Percentiles rank a stretch among this genome's conserved stretches.
Evolutionary conservation across 2,329 filamentous ascomycete genomes (phyloP).

Genomic region (Trichoderma sp.): DNA sequence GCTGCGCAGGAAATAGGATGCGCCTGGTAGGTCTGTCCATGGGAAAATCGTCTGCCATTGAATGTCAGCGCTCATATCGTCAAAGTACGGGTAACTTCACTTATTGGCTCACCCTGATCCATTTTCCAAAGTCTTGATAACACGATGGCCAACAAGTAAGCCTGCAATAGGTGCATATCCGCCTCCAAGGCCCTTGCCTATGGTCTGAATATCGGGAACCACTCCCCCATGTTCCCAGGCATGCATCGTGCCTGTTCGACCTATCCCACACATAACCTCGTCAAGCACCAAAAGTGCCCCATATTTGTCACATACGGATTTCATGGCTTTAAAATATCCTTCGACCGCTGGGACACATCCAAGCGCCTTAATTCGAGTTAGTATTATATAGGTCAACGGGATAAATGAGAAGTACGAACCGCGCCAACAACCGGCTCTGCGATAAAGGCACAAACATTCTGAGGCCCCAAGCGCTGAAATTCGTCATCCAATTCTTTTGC

Average conservation of each 20-base stretch:
- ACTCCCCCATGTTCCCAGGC: slow-evolving; percentile 61
- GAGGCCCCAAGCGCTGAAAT: slow-evolving; percentile 44
- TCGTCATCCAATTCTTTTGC: slow-evolving; percentile 47
- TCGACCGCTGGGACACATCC: slow-evolving; percentile 51
- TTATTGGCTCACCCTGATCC: not conserved
- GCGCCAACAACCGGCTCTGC: slow-evolving; percentile 51
- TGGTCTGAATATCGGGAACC: slow-evolving; percentile 61
- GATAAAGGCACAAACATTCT: slow-evolving; percentile 48
- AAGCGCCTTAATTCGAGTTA: slow-evolving; percentile 28
- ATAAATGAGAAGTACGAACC: slow-evolving; percentile 19
- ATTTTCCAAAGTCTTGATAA: not conserved
- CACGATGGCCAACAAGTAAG: not conserved
- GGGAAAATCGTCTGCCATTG: not conserved
- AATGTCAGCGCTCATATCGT: not conserved
- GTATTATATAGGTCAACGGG: not conserved
- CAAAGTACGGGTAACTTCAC: not conserved
- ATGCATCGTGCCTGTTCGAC: slow-evolving; percentile 59
- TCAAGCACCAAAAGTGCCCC: slow-evolving; percentile 56
- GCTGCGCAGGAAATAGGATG: slow-evolving; percentile 28
- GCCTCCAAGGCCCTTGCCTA: slow-evolving; percentile 65
- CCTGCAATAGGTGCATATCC: slow-evolving; percentile 59
- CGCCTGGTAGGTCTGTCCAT: slow-evolving; percentile 30
- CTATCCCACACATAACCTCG: slow-evolving; percentile 68
- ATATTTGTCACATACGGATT: slow-evolving; percentile 51
- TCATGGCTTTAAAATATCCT: slow-evolving; percentile 56